phyloP scores from a whole-genome alignment of 345 rosid species.

The Acer negundo region DNA sequence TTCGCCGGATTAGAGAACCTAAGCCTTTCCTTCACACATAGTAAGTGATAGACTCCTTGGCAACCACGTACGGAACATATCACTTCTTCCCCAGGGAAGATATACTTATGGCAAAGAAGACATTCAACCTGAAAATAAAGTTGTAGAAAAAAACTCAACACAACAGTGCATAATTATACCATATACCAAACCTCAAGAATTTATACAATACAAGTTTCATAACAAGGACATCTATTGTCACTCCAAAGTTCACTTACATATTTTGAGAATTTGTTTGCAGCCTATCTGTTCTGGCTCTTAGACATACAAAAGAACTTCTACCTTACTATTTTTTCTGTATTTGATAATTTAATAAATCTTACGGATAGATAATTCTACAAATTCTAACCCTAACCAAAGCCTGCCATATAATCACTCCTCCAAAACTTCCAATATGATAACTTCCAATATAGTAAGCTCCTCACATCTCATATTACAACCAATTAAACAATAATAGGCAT shows the following conservation, averaged over 20 bases:
- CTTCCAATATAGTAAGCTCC: too few relatives aligned
- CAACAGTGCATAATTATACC: background rate
- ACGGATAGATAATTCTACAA: background rate
- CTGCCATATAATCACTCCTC: background rate
- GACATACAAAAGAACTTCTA: background rate
- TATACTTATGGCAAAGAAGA: slow-evolving; percentile 50
- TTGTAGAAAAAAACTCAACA: background rate
- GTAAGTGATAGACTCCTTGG: slow-evolving; percentile 57
- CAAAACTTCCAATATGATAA: too few relatives aligned
- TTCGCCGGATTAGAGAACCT: slow-evolving; percentile 42
- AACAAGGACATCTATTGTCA: background rate
- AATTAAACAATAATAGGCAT: background rate
- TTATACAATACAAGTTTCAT: background rate
- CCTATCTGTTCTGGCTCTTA: background rate
- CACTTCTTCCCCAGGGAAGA: slow-evolving; percentile 65
- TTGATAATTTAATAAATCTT: background rate
- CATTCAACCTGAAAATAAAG: slow-evolving; percentile 63
- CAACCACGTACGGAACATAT: slow-evolving; percentile 69
- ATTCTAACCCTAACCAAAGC: background rate
- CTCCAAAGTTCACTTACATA: background rate
- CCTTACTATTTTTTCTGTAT: background rate
- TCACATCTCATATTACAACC: too few relatives aligned
- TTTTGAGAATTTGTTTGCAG: background rate
- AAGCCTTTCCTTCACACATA: slow-evolving; percentile 51
- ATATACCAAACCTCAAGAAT: background rate